Percentiles rank a stretch among this genome's conserved stretches.
phyloP scores from a whole-genome alignment of 163 green algal species.

The Scenedesmus sp. region DNA sequence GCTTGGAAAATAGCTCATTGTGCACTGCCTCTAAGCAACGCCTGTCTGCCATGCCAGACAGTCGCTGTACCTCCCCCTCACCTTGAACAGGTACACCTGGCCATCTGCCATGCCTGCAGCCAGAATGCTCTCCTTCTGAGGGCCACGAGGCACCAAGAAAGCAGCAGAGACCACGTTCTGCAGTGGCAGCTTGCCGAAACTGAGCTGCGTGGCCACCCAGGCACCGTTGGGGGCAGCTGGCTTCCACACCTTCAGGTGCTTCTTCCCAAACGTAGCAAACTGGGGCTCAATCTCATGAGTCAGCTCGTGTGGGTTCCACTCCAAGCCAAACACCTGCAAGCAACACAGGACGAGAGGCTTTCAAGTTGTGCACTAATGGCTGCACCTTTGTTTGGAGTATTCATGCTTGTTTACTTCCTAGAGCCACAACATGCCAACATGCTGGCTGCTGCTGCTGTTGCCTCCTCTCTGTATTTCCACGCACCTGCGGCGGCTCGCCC shows the following conservation, averaged over 20 bases:
- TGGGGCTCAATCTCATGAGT: conserved; percentile 31
- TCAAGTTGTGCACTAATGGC: too few relatives aligned
- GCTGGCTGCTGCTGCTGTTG: not conserved
- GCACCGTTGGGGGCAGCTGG: not conserved
- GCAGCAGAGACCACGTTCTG: conserved; percentile 65
- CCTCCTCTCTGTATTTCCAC: not conserved
- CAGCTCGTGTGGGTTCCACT: conserved; percentile 71
- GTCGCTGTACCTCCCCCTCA: conserved; percentile 5
- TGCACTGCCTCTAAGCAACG: too few relatives aligned
- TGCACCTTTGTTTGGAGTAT: not conserved
- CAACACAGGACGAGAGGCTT: not conserved
- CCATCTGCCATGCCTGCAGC: conserved; percentile 68
- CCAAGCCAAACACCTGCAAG: conserved; percentile 73
- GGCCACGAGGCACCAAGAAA: conserved; percentile 56
- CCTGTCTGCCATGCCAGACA: not conserved
- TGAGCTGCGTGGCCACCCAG: conserved; percentile 61
- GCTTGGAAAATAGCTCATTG: too few relatives aligned
- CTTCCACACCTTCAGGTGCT: conserved; percentile 77
- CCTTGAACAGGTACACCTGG: conserved; percentile 74
- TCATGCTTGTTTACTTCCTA: not conserved
- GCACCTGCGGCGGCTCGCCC: conserved; percentile 76
- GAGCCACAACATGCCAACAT: not conserved
- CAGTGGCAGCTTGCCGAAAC: conserved; percentile 54
- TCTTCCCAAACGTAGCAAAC: conserved; percentile 77
- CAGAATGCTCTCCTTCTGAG: conserved; percentile 56